Percentiles rank a stretch among this genome's conserved stretches.
These are phyloP conservation scores for Solanum aculeatissimum DNA, from an alignment of 305 asterid species.

Conservation along the genomic window DNA sequence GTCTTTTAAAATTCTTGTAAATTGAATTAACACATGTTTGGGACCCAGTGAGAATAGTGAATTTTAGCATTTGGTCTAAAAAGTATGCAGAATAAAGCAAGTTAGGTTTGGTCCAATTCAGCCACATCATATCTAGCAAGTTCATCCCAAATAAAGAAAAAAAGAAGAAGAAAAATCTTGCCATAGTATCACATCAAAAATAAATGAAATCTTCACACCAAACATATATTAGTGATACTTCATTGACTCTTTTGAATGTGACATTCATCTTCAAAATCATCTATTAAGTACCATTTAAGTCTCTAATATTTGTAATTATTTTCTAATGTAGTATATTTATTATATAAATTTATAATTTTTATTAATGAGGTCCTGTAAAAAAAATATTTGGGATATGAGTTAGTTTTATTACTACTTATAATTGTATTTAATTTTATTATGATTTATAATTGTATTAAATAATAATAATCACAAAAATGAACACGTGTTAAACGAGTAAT, in stretches of 20 bases:
- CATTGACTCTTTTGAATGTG: neutral
- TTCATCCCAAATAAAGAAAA: neutral
- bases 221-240: neutral
- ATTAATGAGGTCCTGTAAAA: too few species aligned
- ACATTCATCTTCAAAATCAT: neutral
- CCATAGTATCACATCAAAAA: neutral
- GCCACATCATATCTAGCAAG: neutral
- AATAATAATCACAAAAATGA: too few species aligned
- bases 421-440: too few species aligned
- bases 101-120: neutral
- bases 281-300: neutral
- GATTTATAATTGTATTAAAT: too few species aligned
- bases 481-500: too few species aligned
- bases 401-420: too few species aligned
- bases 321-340: too few species aligned
- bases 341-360: too few species aligned
- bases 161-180: neutral
- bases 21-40: neutral
- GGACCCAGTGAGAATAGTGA: neutral
- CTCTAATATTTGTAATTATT: too few species aligned
- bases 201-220: neutral
- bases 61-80: neutral
- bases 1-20: neutral
- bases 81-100: neutral
- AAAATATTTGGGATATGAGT: too few species aligned